Percentiles rank a stretch among this genome's conserved stretches.
These are phyloP conservation scores for Aspergillus avenaceus DNA, from an alignment of 495 filamentous ascomycete species.

Conservation along the genomic window DNA sequence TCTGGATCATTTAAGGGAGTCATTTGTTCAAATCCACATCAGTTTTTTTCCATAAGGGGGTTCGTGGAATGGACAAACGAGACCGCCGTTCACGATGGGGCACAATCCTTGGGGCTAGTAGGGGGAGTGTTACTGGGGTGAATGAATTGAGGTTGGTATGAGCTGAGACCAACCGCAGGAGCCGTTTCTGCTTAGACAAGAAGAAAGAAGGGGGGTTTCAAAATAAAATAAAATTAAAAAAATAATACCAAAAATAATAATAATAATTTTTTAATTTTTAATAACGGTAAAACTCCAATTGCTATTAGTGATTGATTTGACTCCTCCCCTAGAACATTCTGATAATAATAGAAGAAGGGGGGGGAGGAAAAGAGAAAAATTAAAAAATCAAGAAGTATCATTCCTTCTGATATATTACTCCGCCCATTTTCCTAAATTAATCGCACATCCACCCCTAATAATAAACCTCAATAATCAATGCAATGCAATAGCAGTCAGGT, in stretches of 20 bases:
- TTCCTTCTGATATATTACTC: background rate
- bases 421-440: background rate
- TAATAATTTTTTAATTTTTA: background rate
- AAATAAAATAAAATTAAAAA: too few relatives aligned
- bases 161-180: background rate
- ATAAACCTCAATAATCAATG: background rate
- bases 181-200: background rate
- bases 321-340: background rate
- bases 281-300: too few relatives aligned
- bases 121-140: too few relatives aligned
- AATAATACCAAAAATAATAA: background rate
- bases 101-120: background rate
- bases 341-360: background rate
- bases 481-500: background rate
- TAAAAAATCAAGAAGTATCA: background rate
- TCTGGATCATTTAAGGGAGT: background rate
- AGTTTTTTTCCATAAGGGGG: background rate
- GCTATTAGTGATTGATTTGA: background rate
- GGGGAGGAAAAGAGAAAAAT: slow-evolving; percentile 2
- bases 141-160: background rate
- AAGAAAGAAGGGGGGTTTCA: too few relatives aligned
- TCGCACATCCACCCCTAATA: background rate
- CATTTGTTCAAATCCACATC: background rate
- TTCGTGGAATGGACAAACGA: background rate
- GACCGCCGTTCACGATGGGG: background rate